Percentiles rank a stretch among this genome's conserved stretches.
These are phyloP conservation scores for Nidula niveotomentosa DNA, from an alignment of 1,284 basidiomycete species.

Conservation along the genomic window DNA sequence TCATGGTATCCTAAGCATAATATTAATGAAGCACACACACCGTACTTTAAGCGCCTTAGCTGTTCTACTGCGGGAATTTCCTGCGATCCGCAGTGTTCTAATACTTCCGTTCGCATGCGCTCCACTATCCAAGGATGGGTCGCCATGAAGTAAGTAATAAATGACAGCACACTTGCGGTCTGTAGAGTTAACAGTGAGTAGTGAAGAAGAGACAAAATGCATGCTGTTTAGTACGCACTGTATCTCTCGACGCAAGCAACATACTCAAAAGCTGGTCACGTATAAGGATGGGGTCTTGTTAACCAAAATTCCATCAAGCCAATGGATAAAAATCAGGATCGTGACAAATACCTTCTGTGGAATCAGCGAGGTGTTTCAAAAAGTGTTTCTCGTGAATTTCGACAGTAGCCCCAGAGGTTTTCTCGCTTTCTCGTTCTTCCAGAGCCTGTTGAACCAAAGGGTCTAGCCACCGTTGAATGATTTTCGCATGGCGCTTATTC, in stretches of 20 bases:
- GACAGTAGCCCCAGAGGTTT: conserved; percentile 34
- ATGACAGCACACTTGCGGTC: conserved; percentile 66
- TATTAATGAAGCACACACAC: conserved; percentile 34
- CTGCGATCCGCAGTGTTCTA: conserved; percentile 48
- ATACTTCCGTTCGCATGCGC: conserved; percentile 60
- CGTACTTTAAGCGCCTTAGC: conserved; percentile 59
- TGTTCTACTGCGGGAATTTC: conserved; percentile 50
- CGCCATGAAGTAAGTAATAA: conserved; percentile 64
- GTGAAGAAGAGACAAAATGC: neutral
- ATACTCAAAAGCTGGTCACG: conserved; percentile 75
- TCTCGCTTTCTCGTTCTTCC: conserved; percentile 39
- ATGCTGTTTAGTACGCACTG: conserved; percentile 38
- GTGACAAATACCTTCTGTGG: conserved; percentile 52
- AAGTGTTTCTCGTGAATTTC: conserved; percentile 58
- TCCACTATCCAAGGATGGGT: conserved; percentile 52
- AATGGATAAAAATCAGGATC: conserved; percentile 1
- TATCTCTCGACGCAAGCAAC: conserved; percentile 70
- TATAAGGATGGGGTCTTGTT: conserved; percentile 52
- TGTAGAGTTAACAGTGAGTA: conserved; percentile 17
- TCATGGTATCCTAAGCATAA: neutral
- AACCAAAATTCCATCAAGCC: conserved; percentile 5
- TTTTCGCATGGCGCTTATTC: conserved; percentile 45
- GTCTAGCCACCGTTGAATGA: conserved; percentile 59
- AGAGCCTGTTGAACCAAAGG: conserved; percentile 58
- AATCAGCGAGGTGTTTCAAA: conserved; percentile 64